Base-by-base conservation (phyloP, 805 yeast species). In the Candida rishiriensis region DNA sequence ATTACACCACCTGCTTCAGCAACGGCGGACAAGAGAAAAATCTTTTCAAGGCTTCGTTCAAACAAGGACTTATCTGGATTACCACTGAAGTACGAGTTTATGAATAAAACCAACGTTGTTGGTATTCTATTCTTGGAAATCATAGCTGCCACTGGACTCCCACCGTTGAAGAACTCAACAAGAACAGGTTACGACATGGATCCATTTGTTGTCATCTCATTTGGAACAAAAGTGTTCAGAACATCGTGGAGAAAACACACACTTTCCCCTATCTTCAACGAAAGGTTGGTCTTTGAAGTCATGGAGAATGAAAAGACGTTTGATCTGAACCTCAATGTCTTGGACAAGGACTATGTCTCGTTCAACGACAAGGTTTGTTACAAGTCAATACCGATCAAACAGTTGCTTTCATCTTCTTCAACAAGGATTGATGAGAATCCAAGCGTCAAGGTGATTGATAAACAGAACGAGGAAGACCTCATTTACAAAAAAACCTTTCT, bases 101-200 rank as follows among this genome's bases (percentile, higher is more conserved):
- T 57, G 4, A 54, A 66, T 29, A 63, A 63, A 39, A 55, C 72
- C 33, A 63, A 67, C 17, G 72, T 76, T 9, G 59, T 66, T 28
- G 99, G 98, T 2, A 85, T 90, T 8, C 63, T 86, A 3, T 87
- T 85, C 54, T 58, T 91, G 31, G 95, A 90, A 50, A 78, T 91
- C 16, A 74, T 79, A 3, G 77, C 84, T 1, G 88, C 91, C 10
- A 67, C 78, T 2, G 88, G 83, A 45, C 68, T 91, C 32, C 99
- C 99, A 1, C 87, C 95, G 0, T 72, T 83, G 42, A 74, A 75
- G 34, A 83, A 84, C 51, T 67, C 86, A 13, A 79, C 86, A 0
- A 70, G 89, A 10, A 78, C 88, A 17, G 83, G 90, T 1, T 91
- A 85, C 58, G 96, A 89, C 63, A 88, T 93, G 95, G 99, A 93